A percentile compares a stretch with the other conserved stretches of the same genome.
phyloP scores from a whole-genome alignment of 768 basidiomycete species.

The Hypholoma fasciculare region DNA sequence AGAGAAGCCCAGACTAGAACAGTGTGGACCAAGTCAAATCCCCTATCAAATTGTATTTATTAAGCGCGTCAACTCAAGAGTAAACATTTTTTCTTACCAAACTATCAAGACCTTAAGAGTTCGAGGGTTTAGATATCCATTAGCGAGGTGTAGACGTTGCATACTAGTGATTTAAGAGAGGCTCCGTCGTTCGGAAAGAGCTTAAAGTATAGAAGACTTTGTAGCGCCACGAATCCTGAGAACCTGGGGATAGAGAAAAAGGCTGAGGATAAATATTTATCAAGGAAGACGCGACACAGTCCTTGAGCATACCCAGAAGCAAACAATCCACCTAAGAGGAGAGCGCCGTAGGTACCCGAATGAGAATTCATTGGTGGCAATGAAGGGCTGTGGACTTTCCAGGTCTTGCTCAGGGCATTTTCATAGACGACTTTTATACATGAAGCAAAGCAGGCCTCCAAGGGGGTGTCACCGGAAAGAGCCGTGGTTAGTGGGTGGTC shows the following conservation, averaged over 20 bases:
- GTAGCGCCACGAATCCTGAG: slow-evolving; percentile 33
- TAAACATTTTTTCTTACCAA: slow-evolving; percentile 1
- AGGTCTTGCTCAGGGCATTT: not conserved
- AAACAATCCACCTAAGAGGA: slow-evolving; percentile 36
- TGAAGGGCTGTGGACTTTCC: not conserved
- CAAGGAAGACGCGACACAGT: too few species aligned
- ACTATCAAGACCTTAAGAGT: slow-evolving; percentile 10
- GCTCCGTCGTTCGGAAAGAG: slow-evolving; percentile 28
- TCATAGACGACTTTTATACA: not conserved
- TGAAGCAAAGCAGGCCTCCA: not conserved
- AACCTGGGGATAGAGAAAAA: slow-evolving; percentile 5
- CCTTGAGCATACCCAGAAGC: slow-evolving; percentile 30
- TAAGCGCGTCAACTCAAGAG: not conserved
- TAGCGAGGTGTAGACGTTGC: not conserved
- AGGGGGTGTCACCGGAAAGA: too few species aligned
- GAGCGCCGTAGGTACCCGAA: slow-evolving; percentile 35
- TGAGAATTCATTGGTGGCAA: slow-evolving; percentile 22
- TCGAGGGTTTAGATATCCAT: slow-evolving; percentile 5
- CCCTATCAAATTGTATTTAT: slow-evolving; percentile 22
- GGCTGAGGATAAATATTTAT: too few species aligned
- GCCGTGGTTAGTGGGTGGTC: too few species aligned
- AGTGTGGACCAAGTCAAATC: slow-evolving; percentile 38
- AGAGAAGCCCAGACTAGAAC: slow-evolving; percentile 34
- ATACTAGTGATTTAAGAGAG: slow-evolving; percentile 28
- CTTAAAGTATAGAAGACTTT: slow-evolving; percentile 34